A percentile compares a stretch with the other conserved stretches of the same genome.
These are phyloP conservation scores for Entelexis paramagnoliae DNA, from an alignment of 1,139 yeast species.

Conservation along the genomic window DNA sequence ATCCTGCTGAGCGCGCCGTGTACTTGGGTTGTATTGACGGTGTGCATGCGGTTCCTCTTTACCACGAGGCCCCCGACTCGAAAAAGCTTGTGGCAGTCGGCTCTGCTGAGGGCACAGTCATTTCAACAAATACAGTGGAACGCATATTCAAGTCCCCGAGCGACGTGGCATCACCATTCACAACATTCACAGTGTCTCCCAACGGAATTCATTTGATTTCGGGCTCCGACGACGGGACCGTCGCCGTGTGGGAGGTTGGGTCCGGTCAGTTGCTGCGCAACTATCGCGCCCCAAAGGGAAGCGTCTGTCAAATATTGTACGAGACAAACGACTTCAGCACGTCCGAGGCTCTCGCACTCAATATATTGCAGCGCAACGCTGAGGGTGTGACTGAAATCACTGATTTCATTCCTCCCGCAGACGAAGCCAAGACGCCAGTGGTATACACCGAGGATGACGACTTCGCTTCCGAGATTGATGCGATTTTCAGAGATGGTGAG, in stretches of 20 bases:
- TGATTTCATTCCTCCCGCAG: conserved; percentile 11
- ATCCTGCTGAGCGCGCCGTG: conserved; percentile 68
- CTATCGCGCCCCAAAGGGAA: conserved; percentile 34
- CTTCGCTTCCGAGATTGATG: background rate
- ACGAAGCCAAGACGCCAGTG: background rate
- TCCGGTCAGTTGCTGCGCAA: conserved; percentile 68
- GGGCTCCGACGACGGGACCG: conserved; percentile 64
- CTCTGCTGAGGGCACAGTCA: conserved; percentile 42
- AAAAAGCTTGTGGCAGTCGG: conserved; percentile 46
- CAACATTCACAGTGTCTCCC: conserved; percentile 49
- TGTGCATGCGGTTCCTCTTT: conserved; percentile 49
- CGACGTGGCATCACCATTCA: conserved; percentile 32
- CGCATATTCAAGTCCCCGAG: conserved; percentile 25
- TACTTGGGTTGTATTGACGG: conserved; percentile 68
- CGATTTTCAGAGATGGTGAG: background rate
- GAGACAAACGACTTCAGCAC: background rate
- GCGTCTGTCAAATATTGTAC: conserved; percentile 10
- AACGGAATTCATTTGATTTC: conserved; percentile 68
- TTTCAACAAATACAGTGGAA: conserved; percentile 26
- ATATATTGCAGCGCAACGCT: conserved; percentile 18
- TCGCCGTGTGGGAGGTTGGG: conserved; percentile 58
- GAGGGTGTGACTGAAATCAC: conserved; percentile 5
- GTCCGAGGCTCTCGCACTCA: conserved; percentile 11
- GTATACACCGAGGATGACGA: background rate
- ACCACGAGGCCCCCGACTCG: conserved; percentile 38